These are phyloP conservation scores for Aspergillus intermedius DNA, from an alignment of 2,329 filamentous ascomycete species.

Conservation along the genomic window DNA sequence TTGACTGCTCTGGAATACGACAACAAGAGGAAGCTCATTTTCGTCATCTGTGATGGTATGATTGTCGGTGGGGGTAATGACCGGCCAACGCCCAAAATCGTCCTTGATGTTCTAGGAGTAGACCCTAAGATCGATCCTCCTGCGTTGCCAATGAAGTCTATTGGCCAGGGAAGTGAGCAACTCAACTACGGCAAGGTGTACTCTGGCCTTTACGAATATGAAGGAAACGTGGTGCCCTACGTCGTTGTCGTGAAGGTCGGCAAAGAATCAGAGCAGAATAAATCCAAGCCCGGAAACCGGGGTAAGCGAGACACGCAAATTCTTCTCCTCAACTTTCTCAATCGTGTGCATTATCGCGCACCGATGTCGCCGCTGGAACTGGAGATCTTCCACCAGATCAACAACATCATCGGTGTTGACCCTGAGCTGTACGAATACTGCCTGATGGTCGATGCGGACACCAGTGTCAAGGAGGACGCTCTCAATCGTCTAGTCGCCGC, in stretches of 20 bases:
- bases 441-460: slow-evolving; percentile 97
- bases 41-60: slow-evolving; percentile 93
- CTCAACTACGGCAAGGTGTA: slow-evolving; percentile 99
- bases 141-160: slow-evolving; percentile 86
- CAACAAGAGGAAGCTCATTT: slow-evolving; percentile 96
- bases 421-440: slow-evolving; percentile 96
- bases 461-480: slow-evolving; percentile 83
- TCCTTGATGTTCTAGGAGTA: slow-evolving; percentile 92
- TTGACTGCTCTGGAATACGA: slow-evolving; percentile 92
- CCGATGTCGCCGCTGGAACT: slow-evolving; percentile 95
- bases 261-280: slow-evolving; percentile 87
- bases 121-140: slow-evolving; percentile 95
- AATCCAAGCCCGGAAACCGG: slow-evolving; percentile 91
- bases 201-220: slow-evolving; percentile 92
- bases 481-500: slow-evolving; percentile 87
- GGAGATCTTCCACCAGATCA: slow-evolving; percentile 98
- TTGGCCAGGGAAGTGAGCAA: slow-evolving; percentile 82
- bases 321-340: slow-evolving; percentile 92
- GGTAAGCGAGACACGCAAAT: slow-evolving; percentile 98
- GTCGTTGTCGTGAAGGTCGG: slow-evolving; percentile 94
- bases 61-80: slow-evolving; percentile 96
- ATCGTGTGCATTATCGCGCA: slow-evolving; percentile 87
- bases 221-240: slow-evolving; percentile 96
- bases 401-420: slow-evolving; percentile 97
- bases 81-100: slow-evolving; percentile 92